phyloP scores from a whole-genome alignment of 768 basidiomycete species.

The Sporobolomyces pararoseus region DNA sequence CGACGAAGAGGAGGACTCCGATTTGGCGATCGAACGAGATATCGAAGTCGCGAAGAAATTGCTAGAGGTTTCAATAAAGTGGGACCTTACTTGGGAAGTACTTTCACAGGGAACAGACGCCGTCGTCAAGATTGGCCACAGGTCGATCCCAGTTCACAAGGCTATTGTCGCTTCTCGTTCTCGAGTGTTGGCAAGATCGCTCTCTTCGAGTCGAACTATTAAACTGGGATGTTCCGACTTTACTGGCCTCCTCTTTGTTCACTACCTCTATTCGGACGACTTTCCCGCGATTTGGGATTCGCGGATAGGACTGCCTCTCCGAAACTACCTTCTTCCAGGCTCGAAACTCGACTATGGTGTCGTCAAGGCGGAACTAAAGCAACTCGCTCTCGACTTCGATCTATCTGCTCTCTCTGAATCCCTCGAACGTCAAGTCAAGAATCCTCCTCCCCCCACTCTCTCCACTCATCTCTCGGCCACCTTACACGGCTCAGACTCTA shows the following conservation, averaged over 20 bases:
- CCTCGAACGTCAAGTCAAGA: conserved; percentile 63
- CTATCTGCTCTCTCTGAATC: conserved; percentile 59
- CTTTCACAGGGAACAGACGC: conserved; percentile 60
- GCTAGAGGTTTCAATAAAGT: conserved; percentile 15
- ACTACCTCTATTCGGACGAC: conserved; percentile 84
- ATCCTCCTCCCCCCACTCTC: conserved; percentile 56
- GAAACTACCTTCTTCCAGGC: conserved; percentile 48
- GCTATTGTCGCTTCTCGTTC: conserved; percentile 65
- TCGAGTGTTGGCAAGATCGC: conserved; percentile 52
- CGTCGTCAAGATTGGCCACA: conserved; percentile 52
- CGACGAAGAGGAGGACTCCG: conserved; percentile 35
- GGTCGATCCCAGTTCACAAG: conserved; percentile 61
- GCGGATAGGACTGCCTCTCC: conserved; percentile 57
- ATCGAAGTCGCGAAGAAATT: conserved; percentile 35
- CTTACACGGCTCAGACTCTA: conserved; percentile 53
- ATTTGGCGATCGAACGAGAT: conserved; percentile 33
- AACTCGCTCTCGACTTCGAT: conserved; percentile 5
- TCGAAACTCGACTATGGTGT: conserved; percentile 43
- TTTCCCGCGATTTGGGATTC: conserved; percentile 79
- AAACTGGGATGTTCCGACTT: conserved; percentile 62
- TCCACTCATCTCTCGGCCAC: conserved; percentile 53
- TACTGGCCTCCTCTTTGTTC: conserved; percentile 67
- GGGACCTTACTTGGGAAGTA: conserved; percentile 43
- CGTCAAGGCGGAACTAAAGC: conserved; percentile 17
- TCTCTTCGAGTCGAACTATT: conserved; percentile 47